Base-by-base conservation (phyloP, 1,139 yeast species). In the Lodderomyces metapsilosis region DNA sequence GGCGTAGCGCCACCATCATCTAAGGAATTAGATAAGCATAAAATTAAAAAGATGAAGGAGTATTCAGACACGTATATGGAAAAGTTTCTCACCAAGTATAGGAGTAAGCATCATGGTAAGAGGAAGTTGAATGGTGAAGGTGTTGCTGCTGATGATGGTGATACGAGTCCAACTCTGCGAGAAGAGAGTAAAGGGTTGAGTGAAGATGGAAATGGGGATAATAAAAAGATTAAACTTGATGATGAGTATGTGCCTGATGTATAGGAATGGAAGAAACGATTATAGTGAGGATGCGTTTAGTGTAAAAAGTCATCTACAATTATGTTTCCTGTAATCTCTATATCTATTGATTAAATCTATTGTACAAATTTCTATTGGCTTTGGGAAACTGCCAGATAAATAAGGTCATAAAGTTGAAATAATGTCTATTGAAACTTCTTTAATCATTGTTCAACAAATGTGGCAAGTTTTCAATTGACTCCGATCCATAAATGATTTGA, bases 21-120 rank as follows among this genome's bases (percentile, higher is more conserved):
- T 1, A 57, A 58, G 12, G 83, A 80, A 47, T 66, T 88, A 36
- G 77, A 79, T 15, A 70, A 70, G 11, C 85, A 80, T 27, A 88
- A 87, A 61, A 67, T 78, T 51, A 72, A 74, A 50, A 89, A 89
- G 57, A 71, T 89, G 27, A 84, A 84, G 58, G 72, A 61, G 24
- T 89, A 85, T 55, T 73, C 80, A 11, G 71, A 71, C 36, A 64
- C 61, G 3, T 91, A 85, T 57, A 88, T 91, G 95, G 82, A 75
- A 9, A 89, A 86, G 62, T 83, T 83, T 45, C 52, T 86, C 47
- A 62, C 60, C 10, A 85, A 83, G 54, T 74, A 70, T 48, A 61
- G 66, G 40, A 64, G 65, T 33, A 78, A 42, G 22, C 31, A 36
- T 24, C 21, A 30, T 6, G 32, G 31, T 4, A 42, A 44, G 31